Evolutionary conservation across 2,329 filamentous ascomycete species (phyloP).

Genomic region (Trichoderma oligosporum): DNA sequence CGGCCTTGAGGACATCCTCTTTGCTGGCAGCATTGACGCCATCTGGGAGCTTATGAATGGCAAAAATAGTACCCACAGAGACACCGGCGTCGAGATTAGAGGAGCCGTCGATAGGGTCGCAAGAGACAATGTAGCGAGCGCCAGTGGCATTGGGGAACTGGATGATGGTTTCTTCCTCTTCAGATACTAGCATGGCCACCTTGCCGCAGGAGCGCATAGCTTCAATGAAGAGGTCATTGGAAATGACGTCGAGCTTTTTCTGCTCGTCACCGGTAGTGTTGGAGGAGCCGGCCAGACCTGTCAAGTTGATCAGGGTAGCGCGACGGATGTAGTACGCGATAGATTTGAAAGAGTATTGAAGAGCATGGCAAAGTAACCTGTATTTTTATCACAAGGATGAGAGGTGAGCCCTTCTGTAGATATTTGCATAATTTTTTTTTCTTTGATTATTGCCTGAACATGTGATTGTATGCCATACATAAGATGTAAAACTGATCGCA

Average conservation of each 20-base stretch:
- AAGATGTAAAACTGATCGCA: too few relatives aligned
- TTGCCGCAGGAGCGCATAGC: slow-evolving; percentile 92
- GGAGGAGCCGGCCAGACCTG: slow-evolving; percentile 87
- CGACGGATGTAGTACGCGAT: slow-evolving; percentile 99
- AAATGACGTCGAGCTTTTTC: slow-evolving; percentile 99
- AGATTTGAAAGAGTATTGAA: slow-evolving; percentile 99
- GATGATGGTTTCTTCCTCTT: slow-evolving; percentile 93
- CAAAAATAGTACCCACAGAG: slow-evolving; percentile 96
- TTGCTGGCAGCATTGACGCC: slow-evolving; percentile 68
- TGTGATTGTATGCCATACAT: neutral
- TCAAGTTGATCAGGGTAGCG: slow-evolving; percentile 91
- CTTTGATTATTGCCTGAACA: neutral
- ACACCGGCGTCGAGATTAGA: slow-evolving; percentile 98
- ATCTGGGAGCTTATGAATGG: slow-evolving; percentile 83
- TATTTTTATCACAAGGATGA: neutral
- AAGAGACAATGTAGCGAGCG: slow-evolving; percentile 89
- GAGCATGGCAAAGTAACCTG: slow-evolving; percentile 91
- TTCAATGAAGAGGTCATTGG: slow-evolving; percentile 95
- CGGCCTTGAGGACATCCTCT: slow-evolving; percentile 84
- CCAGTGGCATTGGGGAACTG: slow-evolving; percentile 73
- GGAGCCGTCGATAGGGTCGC: slow-evolving; percentile 95
- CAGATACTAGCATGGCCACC: slow-evolving; percentile 89
- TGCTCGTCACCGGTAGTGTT: slow-evolving; percentile 97
- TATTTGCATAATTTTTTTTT: too few relatives aligned
- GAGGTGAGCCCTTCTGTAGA: too few relatives aligned